Base-by-base conservation (phyloP, 2,329 filamentous ascomycete species). In the Cordyceps javanica region DNA sequence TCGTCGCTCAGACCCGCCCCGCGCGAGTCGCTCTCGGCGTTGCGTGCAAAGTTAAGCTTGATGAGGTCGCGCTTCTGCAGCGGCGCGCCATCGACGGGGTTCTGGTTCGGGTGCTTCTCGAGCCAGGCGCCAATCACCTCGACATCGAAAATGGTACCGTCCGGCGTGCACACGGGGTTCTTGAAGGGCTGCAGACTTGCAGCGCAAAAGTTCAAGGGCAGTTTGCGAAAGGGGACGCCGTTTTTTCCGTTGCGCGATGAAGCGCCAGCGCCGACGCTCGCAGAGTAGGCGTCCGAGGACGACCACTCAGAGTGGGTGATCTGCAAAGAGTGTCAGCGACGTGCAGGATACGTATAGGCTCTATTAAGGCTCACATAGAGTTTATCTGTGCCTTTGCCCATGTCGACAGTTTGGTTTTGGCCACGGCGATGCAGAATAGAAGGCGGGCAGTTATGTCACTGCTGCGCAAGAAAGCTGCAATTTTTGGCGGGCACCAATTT, bases 291-390 rank as follows among this genome's bases (percentile, higher is more conserved):
- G 72, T 97, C 92, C 49, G 88, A 85, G 6, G 91, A 96, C 8
- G 91, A 87, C 94, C 94, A 99, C 79, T 99, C 94, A 41, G 90
- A 95, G 76, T 99, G 95, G 57, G 94, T 99, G 68, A 99, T 99
- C 71, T 77, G 57, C 2, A 25, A 16, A 19, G 14, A 38, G 55
- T 45, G 52, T 58, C 11, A 58, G 56, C 21, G 16, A 21, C 9
- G 16, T 44, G 51, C 32, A 59, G 49, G 16, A 42, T 52, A 3
- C 8, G 32, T 58, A 55, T 57, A 53, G 16, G 38, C 39, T 16
- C 13, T 5, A 34, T 13, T 14, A 10, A 44, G 28, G 52, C 69
- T 62, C 67, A 75, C 73, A 59, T 76, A 77, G 60, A 77, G 70
- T 59, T 77, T 77, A 62, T 77, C 75, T 11, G 75, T 77, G 62